Evolutionary conservation across 179 eudicot species (phyloP).

Genomic region (Silene coronaria): DNA sequence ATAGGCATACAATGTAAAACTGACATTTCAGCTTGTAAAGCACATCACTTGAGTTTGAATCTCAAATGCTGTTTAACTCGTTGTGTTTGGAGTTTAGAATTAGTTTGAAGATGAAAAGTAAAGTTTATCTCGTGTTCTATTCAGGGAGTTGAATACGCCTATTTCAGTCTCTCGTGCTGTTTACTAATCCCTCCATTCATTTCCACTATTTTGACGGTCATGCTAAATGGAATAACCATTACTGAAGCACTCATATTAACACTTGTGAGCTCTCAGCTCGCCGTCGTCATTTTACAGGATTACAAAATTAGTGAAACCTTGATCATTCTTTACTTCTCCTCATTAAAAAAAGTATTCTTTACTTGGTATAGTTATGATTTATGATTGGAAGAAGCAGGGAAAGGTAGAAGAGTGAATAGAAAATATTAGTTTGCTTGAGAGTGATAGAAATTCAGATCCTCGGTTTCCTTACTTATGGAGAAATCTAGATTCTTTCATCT

Average conservation of each 20-base stretch:
- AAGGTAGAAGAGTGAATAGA: not conserved
- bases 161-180: too few species aligned
- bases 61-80: too few species aligned
- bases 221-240: not conserved
- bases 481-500: not conserved
- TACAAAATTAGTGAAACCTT: not conserved
- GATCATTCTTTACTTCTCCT: constrained; percentile 1
- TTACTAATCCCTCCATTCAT: too few species aligned
- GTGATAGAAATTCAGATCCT: not conserved
- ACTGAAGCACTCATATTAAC: not conserved
- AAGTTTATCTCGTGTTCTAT: too few species aligned
- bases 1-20: too few species aligned
- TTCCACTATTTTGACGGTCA: not conserved
- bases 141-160: too few species aligned
- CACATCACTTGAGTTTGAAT: too few species aligned
- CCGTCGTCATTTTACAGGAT: not conserved
- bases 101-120: too few species aligned
- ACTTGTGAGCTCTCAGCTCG: not conserved
- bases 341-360: not conserved
- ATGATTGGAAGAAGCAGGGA: not conserved
- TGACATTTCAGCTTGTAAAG: too few species aligned
- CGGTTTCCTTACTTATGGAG: not conserved
- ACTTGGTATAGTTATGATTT: not conserved
- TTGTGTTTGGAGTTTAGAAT: too few species aligned
- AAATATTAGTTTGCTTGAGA: constrained; percentile 13